Percentiles rank a stretch among this genome's conserved stretches.
phyloP scores from a whole-genome alignment of 805 yeast genomes.

The Kuraishia hungarica region DNA sequence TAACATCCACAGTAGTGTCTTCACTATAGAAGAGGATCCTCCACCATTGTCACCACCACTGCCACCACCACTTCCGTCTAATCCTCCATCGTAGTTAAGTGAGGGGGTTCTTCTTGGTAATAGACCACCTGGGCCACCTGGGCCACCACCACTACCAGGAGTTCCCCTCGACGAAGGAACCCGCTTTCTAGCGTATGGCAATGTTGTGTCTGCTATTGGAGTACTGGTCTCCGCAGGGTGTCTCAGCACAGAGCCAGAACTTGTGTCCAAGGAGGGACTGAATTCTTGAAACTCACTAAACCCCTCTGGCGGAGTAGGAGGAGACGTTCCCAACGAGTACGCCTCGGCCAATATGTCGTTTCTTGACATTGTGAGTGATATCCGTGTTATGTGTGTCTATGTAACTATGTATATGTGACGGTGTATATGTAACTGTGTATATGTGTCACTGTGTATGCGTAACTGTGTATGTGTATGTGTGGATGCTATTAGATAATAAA shows the following conservation, averaged over 20 bases:
- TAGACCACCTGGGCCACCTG: not conserved
- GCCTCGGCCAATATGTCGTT: slow-evolving; percentile 38
- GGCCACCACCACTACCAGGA: not conserved
- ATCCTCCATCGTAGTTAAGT: not conserved
- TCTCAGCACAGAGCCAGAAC: not conserved
- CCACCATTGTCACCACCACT: not conserved
- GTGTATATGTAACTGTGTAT: too few species aligned
- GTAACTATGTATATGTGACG: too few species aligned
- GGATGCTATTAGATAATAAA: too few species aligned
- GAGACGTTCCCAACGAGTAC: slow-evolving; percentile 41
- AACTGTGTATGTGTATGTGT: too few species aligned
- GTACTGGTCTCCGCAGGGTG: not conserved
- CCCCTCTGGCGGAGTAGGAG: slow-evolving; percentile 37
- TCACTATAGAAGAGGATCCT: not conserved
- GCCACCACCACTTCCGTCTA: not conserved
- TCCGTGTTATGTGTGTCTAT: not conserved
- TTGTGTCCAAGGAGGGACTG: slow-evolving; percentile 10
- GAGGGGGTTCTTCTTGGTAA: not conserved
- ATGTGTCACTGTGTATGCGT: too few species aligned
- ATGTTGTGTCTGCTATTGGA: not conserved
- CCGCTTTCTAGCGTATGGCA: not conserved
- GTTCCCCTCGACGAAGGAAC: not conserved
- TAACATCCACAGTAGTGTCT: slow-evolving; percentile 10
- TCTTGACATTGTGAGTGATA: not conserved
- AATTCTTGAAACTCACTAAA: slow-evolving; percentile 25